A percentile compares a stretch with the other conserved stretches of the same genome.
Evolutionary conservation across 805 yeast species (phyloP).

Genomic region (Kluyveromyces starmeri): DNA sequence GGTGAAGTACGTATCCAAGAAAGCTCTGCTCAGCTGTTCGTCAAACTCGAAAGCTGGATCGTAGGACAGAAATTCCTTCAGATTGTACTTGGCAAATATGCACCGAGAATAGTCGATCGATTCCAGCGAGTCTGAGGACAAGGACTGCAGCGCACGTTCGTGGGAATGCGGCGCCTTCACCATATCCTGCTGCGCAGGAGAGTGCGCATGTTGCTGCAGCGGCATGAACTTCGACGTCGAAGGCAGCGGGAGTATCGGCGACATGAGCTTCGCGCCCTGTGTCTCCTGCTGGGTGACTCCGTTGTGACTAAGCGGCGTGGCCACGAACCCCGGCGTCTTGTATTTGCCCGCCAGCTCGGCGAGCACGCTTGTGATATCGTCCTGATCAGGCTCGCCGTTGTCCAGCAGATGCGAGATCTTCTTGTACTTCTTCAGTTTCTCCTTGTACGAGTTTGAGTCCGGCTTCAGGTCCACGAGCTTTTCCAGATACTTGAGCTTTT

Average conservation of each 20-base stretch:
- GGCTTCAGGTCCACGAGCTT: conserved; percentile 30
- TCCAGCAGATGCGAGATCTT: conserved; percentile 31
- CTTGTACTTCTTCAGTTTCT: conserved; percentile 30
- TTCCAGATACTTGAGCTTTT: conserved; percentile 44
- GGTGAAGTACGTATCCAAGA: conserved; percentile 47
- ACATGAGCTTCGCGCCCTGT: not conserved
- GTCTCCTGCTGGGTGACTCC: not conserved
- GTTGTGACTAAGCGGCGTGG: not conserved
- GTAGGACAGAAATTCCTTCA: conserved; percentile 36
- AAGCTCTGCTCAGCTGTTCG: conserved; percentile 39
- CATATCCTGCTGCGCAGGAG: not conserved
- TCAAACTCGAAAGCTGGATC: conserved; percentile 49
- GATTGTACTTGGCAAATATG: conserved; percentile 38
- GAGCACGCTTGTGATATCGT: not conserved
- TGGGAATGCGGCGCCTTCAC: conserved; percentile 5
- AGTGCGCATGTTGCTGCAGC: conserved; percentile 4
- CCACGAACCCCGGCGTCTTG: too few relatives aligned
- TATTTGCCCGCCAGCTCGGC: not conserved
- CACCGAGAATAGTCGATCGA: conserved; percentile 34
- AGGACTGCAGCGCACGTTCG: conserved; percentile 10
- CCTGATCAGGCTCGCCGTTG: conserved; percentile 4
- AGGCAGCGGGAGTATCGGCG: conserved; percentile 8
- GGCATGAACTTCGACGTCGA: conserved; percentile 7
- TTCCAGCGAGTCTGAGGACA: conserved; percentile 28
- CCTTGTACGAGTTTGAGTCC: conserved; percentile 22